phyloP scores from a whole-genome alignment of 2,329 filamentous ascomycete species.

The Alternaria tenuissima region DNA sequence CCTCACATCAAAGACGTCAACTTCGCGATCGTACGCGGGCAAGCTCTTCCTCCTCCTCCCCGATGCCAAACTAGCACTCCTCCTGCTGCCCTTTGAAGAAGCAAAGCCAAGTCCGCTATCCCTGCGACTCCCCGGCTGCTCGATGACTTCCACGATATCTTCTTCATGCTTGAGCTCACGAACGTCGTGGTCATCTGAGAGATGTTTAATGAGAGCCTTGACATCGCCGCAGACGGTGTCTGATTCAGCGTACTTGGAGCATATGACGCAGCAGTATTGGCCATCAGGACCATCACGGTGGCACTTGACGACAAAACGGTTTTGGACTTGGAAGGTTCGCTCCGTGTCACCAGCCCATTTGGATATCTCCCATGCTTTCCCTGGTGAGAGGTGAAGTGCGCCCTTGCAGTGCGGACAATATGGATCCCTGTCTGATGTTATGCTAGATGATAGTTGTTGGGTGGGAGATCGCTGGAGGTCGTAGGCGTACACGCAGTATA shows the following conservation, averaged over 20 bases:
- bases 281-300: conserved; percentile 44
- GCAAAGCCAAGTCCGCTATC: conserved; percentile 37
- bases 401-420: conserved; percentile 45
- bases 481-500: conserved; percentile 45
- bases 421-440: conserved; percentile 34
- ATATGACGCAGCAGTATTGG: conserved; percentile 47
- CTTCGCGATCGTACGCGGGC: conserved; percentile 34
- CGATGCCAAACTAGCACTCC: conserved; percentile 40
- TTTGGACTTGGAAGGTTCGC: conserved; percentile 45
- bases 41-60: conserved; percentile 22
- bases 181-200: conserved; percentile 45
- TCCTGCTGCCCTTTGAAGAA: conserved; percentile 29
- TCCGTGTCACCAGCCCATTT: conserved; percentile 43
- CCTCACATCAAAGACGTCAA: conserved; percentile 35
- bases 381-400: conserved; percentile 41
- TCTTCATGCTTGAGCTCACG: conserved; percentile 43
- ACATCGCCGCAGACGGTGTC: conserved; percentile 50
- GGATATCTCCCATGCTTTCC: conserved; percentile 47
- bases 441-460: conserved; percentile 37
- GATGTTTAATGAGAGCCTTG: conserved; percentile 46
- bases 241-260: conserved; percentile 30
- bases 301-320: conserved; percentile 50
- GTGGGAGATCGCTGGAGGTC: conserved; percentile 42
- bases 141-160: conserved; percentile 44
- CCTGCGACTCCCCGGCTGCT: conserved; percentile 30